phyloP scores from a whole-genome alignment of 2,329 filamentous ascomycete species.

The Exophiala sp. region DNA sequence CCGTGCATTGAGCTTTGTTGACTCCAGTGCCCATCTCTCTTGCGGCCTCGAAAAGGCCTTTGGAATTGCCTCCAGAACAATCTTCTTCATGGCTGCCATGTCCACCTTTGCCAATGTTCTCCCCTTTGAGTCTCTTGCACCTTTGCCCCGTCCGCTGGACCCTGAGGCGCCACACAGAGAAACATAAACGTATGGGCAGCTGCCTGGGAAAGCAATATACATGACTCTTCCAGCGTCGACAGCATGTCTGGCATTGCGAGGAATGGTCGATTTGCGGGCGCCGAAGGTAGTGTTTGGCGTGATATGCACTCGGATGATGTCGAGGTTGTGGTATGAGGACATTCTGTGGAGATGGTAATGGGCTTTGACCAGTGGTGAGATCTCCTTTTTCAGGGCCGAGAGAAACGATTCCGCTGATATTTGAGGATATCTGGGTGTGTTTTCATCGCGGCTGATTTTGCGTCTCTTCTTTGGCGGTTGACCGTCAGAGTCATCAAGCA shows the following conservation, averaged over 20 bases:
- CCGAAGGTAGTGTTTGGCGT: conserved; percentile 74
- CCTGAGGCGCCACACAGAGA: conserved; percentile 47
- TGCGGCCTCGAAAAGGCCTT: conserved; percentile 75
- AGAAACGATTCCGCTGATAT: conserved; percentile 74
- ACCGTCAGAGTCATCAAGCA: conserved; percentile 20
- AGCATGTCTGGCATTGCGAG: conserved; percentile 35
- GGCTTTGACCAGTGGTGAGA: conserved; percentile 75
- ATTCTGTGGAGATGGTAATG: conserved; percentile 75
- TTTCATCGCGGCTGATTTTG: conserved; percentile 23
- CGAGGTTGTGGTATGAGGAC: conserved; percentile 53
- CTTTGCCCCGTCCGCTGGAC: conserved; percentile 29
- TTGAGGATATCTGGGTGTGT: conserved; percentile 31
- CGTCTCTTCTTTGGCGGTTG: conserved; percentile 28
- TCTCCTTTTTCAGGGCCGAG: conserved; percentile 68
- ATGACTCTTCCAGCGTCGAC: conserved; percentile 68
- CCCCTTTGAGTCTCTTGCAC: conserved; percentile 5
- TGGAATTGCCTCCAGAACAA: conserved; percentile 75
- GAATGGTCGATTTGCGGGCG: conserved; percentile 30
- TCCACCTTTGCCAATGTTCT: conserved; percentile 19
- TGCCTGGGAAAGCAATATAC: conserved; percentile 78
- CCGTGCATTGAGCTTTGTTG: conserved; percentile 66
- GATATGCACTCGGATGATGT: conserved; percentile 74
- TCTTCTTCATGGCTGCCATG: conserved; percentile 34
- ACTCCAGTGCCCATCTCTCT: conserved; percentile 65
- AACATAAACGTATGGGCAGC: conserved; percentile 70